Base-by-base conservation (phyloP, 495 filamentous ascomycete species). In the Articulospora tetracladia region DNA sequence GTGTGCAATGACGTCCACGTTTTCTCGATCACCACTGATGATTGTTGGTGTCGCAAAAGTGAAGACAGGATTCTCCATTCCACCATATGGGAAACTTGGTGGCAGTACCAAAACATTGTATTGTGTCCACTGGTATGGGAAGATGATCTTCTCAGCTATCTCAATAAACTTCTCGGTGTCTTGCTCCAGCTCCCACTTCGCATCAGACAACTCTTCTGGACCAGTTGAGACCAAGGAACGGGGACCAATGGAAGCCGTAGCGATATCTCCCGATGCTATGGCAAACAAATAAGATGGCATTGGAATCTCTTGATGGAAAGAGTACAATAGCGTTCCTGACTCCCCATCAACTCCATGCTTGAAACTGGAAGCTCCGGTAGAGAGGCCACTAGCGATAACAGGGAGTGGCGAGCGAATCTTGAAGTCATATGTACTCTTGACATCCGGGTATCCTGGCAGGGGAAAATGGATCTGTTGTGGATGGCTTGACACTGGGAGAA, bases 401-500 rank as follows among this genome's bases (percentile, higher is more conserved):
- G 91, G 91, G 12, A 95, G 80, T 7, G 91, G 87, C 20, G 91
- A 96, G 32, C 83, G 84, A 70, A 98, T 91, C 65, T 86, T 88
- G 73, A 97, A 96, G 56, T 87, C 81, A 73, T 92, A 90, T 3
- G 91, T 93, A 44, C 86, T 89, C 74, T 98, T 98, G 60, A 97
- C 86, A 69, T 95, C 91, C 24, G 93, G 93, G 94, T 97, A 72
- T 98, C 93, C 77, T 98, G 93, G 72, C 92, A 97, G 13, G 94
- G 94, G 72, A 97, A 96, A 55, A 97, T 80, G 23, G 91, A 96
- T 52, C 93, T 83, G 25, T 89, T 90, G 66, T 97, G 90, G 64
- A 98, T 98, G 39, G 93, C 92, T 76, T 98, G 93, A 73, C 92
- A 96, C 83, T 98, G 93, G 36, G 90, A 93, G 79, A 97, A 97